Base-by-base conservation (phyloP, 2,329 filamentous ascomycete species). In the Pestalotiopsis sp. region DNA sequence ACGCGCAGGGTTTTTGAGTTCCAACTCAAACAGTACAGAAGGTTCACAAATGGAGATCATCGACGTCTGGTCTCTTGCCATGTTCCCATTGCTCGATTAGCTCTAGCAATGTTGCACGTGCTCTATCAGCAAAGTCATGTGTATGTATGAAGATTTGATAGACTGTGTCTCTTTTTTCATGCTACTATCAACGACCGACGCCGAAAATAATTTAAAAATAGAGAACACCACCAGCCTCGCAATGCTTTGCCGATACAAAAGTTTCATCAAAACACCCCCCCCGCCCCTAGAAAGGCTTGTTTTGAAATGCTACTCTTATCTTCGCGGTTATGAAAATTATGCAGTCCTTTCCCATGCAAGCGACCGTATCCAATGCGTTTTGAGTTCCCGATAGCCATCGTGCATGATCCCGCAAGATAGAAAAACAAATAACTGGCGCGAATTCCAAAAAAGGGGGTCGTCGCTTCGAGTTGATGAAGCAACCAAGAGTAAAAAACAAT, bases 321-420 rank as follows among this genome's bases (percentile, higher is more conserved):
- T 36, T 9, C 1, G 31, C 31, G 31, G 31, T 36, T 36, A 36
- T 36, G 31, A 36, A 36, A 36, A 36, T 20, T n/a, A n/a, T 52
- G 45, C 20, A 52, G 23, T 52, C 7, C 45, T 9, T 52, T 20
- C 45, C 25, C 57, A 59, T 59, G 57, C 57, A 36, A 59, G 57
- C 57, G 57, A 59, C 57, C 57, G 57, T 59, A 27, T 52, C 57
- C 57, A 36, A 59, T 59, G 52, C 52, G 25, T 58, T 23, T 27
- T 36, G 31, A 36, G 31, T 36, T 36, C 31, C 31, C 31, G 2
- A 36, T 36, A 9, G 7, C 31, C 7, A 36, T 36, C 7, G 31
- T 36, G 31, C 31, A 36, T 36, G 31, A 36, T 36, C 2, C 6
- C 31, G 31, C 31, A 9, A 36, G 2, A 36, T 36, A 36, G 31